Conservation (phyloP, 306 rosid species). For the Macrotyloma uniflorum region DNA sequence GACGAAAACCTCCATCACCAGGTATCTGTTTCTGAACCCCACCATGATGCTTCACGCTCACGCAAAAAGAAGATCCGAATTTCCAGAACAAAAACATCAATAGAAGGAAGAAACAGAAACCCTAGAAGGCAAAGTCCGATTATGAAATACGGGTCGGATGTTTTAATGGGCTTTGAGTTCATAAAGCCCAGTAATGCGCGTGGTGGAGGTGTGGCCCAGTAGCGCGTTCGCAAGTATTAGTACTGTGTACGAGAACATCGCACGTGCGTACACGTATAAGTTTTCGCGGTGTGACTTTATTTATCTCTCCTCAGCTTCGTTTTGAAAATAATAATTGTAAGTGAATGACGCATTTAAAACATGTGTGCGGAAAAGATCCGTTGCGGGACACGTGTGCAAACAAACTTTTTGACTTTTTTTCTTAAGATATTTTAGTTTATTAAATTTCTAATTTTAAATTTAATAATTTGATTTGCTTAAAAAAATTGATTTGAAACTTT, state of each 20-base stretch:
- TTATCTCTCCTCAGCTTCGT: slow-evolving; percentile 21
- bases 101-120: background rate
- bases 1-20: slow-evolving; percentile 79
- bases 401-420: no score
- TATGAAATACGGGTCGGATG: background rate
- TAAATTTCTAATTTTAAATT: background rate
- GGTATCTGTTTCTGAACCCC: slow-evolving; percentile 74
- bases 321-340: background rate
- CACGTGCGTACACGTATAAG: slow-evolving; percentile 22
- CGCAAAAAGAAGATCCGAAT: background rate
- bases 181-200: background rate
- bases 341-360: slow-evolving; percentile 10
- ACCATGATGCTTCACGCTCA: slow-evolving; percentile 59
- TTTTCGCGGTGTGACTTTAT: slow-evolving; percentile 1
- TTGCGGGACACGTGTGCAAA: slow-evolving; percentile 38
- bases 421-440: background rate
- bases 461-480: no score
- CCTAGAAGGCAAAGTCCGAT: slow-evolving; percentile 27
- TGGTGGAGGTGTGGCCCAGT: background rate
- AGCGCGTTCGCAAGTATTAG: background rate
- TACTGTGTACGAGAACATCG: background rate
- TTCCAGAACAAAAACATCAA: background rate
- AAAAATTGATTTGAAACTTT: no score
- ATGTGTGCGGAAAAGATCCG: slow-evolving; percentile 15
- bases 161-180: background rate